These are phyloP conservation scores for Talaromyces pinophilus DNA, from an alignment of 2,329 filamentous ascomycete species.

Conservation along the genomic window DNA sequence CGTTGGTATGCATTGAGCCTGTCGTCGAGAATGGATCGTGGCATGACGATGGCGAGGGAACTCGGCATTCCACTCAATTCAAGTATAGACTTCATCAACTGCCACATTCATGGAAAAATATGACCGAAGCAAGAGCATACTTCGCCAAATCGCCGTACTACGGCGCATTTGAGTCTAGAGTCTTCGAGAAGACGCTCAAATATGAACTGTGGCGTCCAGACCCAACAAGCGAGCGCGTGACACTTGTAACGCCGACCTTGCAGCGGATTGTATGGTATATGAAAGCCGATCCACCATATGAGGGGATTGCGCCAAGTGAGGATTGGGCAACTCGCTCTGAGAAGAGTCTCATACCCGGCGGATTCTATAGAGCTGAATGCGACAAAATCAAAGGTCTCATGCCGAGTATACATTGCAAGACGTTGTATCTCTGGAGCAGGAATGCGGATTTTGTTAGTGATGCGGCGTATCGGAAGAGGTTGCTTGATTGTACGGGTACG, in stretches of 20 bases:
- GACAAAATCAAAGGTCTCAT: constrained; percentile 19
- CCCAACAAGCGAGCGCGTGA: constrained; percentile 10
- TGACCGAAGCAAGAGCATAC: constrained; percentile 5
- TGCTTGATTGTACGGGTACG: constrained; percentile 16
- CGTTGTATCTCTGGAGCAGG: constrained; percentile 18
- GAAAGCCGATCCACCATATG: constrained; percentile 15
- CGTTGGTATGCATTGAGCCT: constrained; percentile 17
- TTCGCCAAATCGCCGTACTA: constrained; percentile 18
- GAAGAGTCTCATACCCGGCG: constrained; percentile 17
- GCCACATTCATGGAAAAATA: constrained; percentile 11
- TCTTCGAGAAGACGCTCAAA: constrained; percentile 19
- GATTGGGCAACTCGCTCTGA: constrained; percentile 17
- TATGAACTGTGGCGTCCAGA: constrained; percentile 18
- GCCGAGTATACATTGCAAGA: constrained; percentile 19
- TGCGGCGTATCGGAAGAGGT: constrained; percentile 13
- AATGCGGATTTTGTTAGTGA: constrained; percentile 16
- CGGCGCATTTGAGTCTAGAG: constrained; percentile 14
- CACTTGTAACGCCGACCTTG: constrained; percentile 16
- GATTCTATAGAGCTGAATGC: constrained; percentile 19
- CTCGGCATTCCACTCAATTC: background rate
- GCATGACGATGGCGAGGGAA: constrained; percentile 10
- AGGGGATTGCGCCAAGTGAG: constrained; percentile 18
- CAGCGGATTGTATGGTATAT: constrained; percentile 17
- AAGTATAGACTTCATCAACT: constrained; percentile 15
- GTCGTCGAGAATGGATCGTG: constrained; percentile 19